These are phyloP conservation scores for Zoysia matrella DNA, from an alignment of 202 grass and related monocot genomes.

Conservation along the genomic window DNA sequence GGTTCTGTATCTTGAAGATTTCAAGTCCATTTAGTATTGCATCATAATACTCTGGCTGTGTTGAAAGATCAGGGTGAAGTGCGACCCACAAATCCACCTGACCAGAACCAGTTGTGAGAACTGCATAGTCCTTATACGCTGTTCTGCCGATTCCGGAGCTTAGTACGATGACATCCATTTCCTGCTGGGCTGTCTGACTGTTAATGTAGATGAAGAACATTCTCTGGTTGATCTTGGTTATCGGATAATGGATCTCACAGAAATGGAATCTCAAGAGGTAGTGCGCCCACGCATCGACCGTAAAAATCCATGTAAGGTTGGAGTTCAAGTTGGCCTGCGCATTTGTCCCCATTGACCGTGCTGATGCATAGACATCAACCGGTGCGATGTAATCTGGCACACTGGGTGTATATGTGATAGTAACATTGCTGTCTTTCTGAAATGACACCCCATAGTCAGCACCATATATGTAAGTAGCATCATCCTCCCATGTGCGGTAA, in stretches of 20 bases:
- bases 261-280: slow-evolving; percentile 73
- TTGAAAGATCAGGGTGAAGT: slow-evolving; percentile 59
- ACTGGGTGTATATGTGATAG: slow-evolving; percentile 3
- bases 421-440: slow-evolving; percentile 51
- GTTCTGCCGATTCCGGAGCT: slow-evolving; percentile 44
- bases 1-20: slow-evolving; percentile 55
- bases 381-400: slow-evolving; percentile 1
- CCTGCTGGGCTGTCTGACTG: slow-evolving; percentile 45
- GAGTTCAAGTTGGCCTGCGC: slow-evolving; percentile 55
- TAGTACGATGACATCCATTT: slow-evolving; percentile 52
- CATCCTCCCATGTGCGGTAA: slow-evolving; percentile 24
- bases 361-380: slow-evolving; percentile 49
- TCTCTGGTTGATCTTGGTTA: slow-evolving; percentile 56
- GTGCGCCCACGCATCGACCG: slow-evolving; percentile 39
- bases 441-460: slow-evolving; percentile 48
- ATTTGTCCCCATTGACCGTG: slow-evolving; percentile 65
- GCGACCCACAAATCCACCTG: slow-evolving; percentile 57
- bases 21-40: slow-evolving; percentile 79
- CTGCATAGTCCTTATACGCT: slow-evolving; percentile 43
- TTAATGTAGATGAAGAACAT: slow-evolving; percentile 69
- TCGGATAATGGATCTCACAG: slow-evolving; percentile 70
- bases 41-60: slow-evolving; percentile 48
- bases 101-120: slow-evolving; percentile 32
- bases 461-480: not conserved
- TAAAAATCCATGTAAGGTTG: slow-evolving; percentile 67